Base-by-base conservation (phyloP, 495 filamentous ascomycete species). In the Podospora conica region DNA sequence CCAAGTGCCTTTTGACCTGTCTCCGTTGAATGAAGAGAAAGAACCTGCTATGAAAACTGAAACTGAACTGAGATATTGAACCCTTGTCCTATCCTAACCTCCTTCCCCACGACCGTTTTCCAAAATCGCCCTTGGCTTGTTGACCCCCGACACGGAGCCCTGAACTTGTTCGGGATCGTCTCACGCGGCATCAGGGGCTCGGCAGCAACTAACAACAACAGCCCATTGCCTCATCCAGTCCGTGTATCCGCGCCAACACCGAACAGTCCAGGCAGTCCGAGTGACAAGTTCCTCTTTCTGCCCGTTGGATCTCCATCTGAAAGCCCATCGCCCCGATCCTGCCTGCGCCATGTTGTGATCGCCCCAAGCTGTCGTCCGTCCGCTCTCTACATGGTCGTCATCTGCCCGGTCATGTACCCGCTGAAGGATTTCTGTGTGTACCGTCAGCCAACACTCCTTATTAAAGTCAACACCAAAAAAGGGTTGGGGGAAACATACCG, bases 321-420 rank as follows among this genome's bases (percentile, higher is more conserved):
- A 31, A 11, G 12, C 4, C 29, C 10, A 2, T 11, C 29, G 29
- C 29, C 29, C 29, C 9, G 29, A 12, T n/a, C 18, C 40, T 11
- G 18, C 40, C 40, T 48, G 3, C 12, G 31, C 15, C n/a, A n/a
- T n/a, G n/a, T n/a, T n/a, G n/a, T n/a, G n/a, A 15, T 5, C 11
- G 11, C 33, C 33, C 15, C 33, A 12, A 4, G 0, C 31, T 12
- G 11, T 12, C 29, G 29, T 18, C 11, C 8, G 3, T 40, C 10
- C 61, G 18, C 3, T 11, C 15, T n/a, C 58, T 65, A 74, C 63
- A 68, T 66, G 9, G 61, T 31, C 18, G 40, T 60, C 61, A 65
- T 63, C 65, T 82, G 80, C 10, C 78, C 79, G 3, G 78, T 71
- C 79, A 83, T 83, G 65, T 78, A 83, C 9, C 73, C 79, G 10